Conservation (phyloP, 164 flowering plant species). For the Liquidambar formosana region DNA sequence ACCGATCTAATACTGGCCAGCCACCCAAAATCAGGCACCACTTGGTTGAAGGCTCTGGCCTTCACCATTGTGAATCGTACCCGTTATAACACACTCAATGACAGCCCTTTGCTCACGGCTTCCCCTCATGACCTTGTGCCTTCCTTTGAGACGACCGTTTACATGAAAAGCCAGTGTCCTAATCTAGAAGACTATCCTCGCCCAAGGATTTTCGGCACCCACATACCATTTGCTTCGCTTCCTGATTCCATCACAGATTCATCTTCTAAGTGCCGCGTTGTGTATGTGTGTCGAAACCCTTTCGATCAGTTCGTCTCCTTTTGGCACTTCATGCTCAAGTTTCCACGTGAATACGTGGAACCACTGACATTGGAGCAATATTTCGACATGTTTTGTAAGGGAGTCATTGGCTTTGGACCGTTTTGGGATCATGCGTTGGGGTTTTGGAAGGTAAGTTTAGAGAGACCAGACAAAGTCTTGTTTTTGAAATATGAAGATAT, state of each 20-base stretch:
- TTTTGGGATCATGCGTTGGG: not conserved
- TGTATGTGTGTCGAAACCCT: too few relatives aligned
- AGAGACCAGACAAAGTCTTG: too few relatives aligned
- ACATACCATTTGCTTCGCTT: not conserved
- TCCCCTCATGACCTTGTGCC: not conserved
- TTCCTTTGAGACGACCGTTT: not conserved
- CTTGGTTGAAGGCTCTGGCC: not conserved
- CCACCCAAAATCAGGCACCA: too few relatives aligned
- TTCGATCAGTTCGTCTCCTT: not conserved
- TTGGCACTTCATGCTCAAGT: not conserved
- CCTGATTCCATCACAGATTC: not conserved
- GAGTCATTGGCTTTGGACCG: not conserved
- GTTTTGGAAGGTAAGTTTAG: too few relatives aligned
- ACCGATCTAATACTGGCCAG: not conserved
- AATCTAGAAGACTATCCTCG: not conserved
- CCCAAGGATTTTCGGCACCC: not conserved
- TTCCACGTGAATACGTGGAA: not conserved
- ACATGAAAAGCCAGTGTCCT: not conserved
- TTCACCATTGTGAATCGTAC: not conserved
- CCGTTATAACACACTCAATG: not conserved
- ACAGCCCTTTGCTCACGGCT: not conserved
- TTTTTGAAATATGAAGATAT: too few relatives aligned
- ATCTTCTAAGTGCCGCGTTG: not conserved
- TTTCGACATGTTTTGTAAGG: not conserved
- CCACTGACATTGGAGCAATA: not conserved